A percentile compares a stretch with the other conserved stretches of the same genome.
phyloP scores from a whole-genome alignment of 2,329 filamentous ascomycete genomes.

The Calonectria honghensis region DNA sequence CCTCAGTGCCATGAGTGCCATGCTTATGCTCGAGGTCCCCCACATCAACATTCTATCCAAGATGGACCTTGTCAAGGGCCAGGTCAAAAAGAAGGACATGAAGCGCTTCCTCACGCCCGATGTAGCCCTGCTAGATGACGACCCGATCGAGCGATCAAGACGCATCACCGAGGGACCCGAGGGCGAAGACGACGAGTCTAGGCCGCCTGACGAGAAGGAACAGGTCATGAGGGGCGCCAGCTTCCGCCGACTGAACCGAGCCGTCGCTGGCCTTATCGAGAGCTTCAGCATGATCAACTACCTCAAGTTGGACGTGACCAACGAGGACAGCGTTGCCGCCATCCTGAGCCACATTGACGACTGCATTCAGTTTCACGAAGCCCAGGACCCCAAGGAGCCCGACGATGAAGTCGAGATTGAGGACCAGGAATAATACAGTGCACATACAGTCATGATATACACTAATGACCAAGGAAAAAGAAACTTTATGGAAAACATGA shows the following conservation, averaged over 20 bases:
- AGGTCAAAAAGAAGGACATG: conserved; percentile 89
- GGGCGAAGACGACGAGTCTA: conserved; percentile 70
- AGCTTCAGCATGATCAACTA: conserved; percentile 99
- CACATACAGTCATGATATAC: conserved; percentile 12
- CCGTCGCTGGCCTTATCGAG: conserved; percentile 93
- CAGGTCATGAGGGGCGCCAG: conserved; percentile 87
- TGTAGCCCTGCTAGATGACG: conserved; percentile 86
- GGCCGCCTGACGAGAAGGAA: conserved; percentile 79
- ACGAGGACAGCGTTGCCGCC: conserved; percentile 91
- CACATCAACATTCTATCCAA: conserved; percentile 98
- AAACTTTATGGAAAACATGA: conserved; percentile 26
- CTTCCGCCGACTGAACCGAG: conserved; percentile 88
- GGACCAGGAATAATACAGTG: conserved; percentile 56
- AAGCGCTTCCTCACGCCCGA: conserved; percentile 95
- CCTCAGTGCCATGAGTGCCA: conserved; percentile 96
- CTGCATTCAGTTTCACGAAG: conserved; percentile 93
- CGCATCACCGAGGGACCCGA: conserved; percentile 62
- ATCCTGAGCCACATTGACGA: conserved; percentile 96
- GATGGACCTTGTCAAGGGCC: conserved; percentile 96
- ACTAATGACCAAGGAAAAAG: conserved; percentile 26
- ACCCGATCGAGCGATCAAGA: conserved; percentile 73
- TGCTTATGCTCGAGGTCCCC: conserved; percentile 98
- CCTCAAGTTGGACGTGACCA: conserved; percentile 89
- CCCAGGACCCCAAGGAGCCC: conserved; percentile 92
- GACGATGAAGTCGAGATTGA: conserved; percentile 73